Evolutionary conservation across 2,329 filamentous ascomycete genomes (phyloP).

Genomic region (Pseudopyricularia cyperi): DNA sequence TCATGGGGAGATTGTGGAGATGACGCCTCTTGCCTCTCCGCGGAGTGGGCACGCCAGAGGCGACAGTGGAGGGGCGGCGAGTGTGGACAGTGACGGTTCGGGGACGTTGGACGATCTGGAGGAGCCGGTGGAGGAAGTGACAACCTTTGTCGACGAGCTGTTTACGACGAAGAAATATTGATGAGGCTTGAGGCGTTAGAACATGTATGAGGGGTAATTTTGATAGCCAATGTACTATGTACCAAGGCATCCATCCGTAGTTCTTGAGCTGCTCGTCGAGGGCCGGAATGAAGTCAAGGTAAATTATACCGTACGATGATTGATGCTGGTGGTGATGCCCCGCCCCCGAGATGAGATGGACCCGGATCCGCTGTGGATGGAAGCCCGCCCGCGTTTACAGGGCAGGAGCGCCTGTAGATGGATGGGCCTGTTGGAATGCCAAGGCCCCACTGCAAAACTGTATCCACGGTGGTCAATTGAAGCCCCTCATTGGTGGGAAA

Average conservation of each 20-base stretch:
- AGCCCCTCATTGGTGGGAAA: background rate
- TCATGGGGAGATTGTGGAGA: background rate
- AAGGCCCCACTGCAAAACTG: too few relatives aligned
- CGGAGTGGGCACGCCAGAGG: background rate
- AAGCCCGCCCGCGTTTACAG: too few relatives aligned
- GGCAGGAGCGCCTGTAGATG: too few relatives aligned
- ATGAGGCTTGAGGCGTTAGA: background rate
- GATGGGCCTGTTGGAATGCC: too few relatives aligned
- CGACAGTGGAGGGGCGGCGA: background rate
- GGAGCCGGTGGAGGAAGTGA: background rate
- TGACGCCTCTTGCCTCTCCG: background rate
- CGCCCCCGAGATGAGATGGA: too few relatives aligned
- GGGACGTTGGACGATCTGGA: background rate
- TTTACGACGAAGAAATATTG: background rate
- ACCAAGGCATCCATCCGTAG: too few relatives aligned
- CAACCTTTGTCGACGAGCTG: background rate
- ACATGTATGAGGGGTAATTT: too few relatives aligned
- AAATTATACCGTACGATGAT: too few relatives aligned
- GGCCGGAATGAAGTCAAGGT: too few relatives aligned
- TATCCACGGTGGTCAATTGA: background rate
- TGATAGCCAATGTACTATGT: background rate
- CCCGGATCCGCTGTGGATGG: too few relatives aligned
- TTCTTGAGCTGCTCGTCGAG: too few relatives aligned
- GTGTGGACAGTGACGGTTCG: background rate
- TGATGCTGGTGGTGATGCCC: too few relatives aligned